phyloP scores from a whole-genome alignment of 2,329 filamentous ascomycete genomes.

The Ophiostoma piceae region DNA sequence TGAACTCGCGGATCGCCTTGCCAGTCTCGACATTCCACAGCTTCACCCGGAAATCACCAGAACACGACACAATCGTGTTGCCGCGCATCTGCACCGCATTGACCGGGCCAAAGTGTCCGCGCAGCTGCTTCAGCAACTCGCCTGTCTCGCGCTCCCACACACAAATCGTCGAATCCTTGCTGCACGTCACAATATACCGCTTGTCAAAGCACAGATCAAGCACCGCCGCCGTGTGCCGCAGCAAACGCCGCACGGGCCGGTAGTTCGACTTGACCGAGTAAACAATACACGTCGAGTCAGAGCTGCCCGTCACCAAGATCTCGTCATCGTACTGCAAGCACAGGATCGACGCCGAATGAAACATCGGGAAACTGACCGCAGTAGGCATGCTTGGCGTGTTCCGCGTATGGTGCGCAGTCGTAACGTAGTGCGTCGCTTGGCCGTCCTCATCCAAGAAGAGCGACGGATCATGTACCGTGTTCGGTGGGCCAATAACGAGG shows the following conservation, averaged over 20 bases:
- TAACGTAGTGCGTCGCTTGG: slow-evolving; percentile 51
- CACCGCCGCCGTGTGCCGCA: slow-evolving; percentile 78
- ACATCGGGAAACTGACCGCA: slow-evolving; percentile 52
- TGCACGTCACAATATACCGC: slow-evolving; percentile 91
- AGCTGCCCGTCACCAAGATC: slow-evolving; percentile 92
- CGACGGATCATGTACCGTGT: slow-evolving; percentile 51
- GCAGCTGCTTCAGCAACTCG: slow-evolving; percentile 67
- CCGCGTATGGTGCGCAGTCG: slow-evolving; percentile 35
- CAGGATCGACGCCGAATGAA: slow-evolving; percentile 88
- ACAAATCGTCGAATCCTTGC: slow-evolving; percentile 89
- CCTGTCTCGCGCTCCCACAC: slow-evolving; percentile 87
- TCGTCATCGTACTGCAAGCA: slow-evolving; percentile 91
- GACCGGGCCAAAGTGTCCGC: slow-evolving; percentile 84
- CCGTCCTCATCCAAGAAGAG: slow-evolving; percentile 50
- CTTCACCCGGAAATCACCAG: slow-evolving; percentile 87
- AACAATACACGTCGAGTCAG: slow-evolving; percentile 84
- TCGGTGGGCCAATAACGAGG: slow-evolving; percentile 77
- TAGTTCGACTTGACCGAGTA: slow-evolving; percentile 79
- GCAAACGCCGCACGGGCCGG: slow-evolving; percentile 70
- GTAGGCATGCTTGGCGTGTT: slow-evolving; percentile 45
- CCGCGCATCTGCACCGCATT: slow-evolving; percentile 94
- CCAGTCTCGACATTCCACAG: slow-evolving; percentile 92
- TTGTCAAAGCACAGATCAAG: slow-evolving; percentile 91
- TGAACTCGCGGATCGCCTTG: slow-evolving; percentile 82
- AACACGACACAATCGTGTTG: slow-evolving; percentile 87